phyloP scores from a whole-genome alignment of 768 basidiomycete species.

The Pisolithus marmoratus region DNA sequence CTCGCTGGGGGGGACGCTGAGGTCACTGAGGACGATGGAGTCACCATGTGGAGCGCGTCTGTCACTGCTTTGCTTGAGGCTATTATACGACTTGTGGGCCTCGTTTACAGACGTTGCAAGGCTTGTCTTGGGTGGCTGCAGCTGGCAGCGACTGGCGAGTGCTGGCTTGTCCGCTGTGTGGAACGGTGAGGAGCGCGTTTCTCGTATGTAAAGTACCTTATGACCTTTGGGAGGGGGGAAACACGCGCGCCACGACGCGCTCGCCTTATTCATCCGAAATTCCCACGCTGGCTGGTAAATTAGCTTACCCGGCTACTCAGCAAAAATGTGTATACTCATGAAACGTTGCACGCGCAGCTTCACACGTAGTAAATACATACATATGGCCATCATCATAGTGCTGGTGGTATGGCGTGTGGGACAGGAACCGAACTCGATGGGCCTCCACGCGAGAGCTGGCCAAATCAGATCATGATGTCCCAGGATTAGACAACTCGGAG shows the following conservation, averaged over 20 bases:
- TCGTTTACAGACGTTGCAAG: conserved; percentile 5
- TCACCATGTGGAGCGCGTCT: conserved; percentile 53
- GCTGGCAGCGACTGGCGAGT: conserved; percentile 24
- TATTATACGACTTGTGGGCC: conserved; percentile 13
- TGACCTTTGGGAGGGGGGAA: too few relatives aligned
- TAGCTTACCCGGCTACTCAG: conserved; percentile 15
- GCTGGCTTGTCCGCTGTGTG: conserved; percentile 35
- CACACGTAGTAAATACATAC: too few relatives aligned
- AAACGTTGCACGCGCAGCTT: conserved; percentile 2
- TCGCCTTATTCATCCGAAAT: conserved; percentile 31
- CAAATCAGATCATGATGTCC: conserved; percentile 14
- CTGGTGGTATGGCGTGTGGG: background rate
- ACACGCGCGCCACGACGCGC: conserved; percentile 31
- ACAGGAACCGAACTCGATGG: conserved; percentile 14
- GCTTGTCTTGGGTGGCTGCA: conserved; percentile 21
- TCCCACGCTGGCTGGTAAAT: conserved; percentile 21
- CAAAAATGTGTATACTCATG: conserved; percentile 3
- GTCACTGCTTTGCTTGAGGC: background rate
- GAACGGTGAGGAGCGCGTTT: conserved; percentile 33
- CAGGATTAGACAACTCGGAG: conserved; percentile 10
- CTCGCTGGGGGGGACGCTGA: conserved; percentile 73
- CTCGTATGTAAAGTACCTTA: too few relatives aligned
- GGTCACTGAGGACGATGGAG: conserved; percentile 76
- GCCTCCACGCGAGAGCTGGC: conserved; percentile 13
- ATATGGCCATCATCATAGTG: too few relatives aligned